Base-by-base conservation (phyloP, 495 filamentous ascomycete genomes). In the Penicillium crystallinum region DNA sequence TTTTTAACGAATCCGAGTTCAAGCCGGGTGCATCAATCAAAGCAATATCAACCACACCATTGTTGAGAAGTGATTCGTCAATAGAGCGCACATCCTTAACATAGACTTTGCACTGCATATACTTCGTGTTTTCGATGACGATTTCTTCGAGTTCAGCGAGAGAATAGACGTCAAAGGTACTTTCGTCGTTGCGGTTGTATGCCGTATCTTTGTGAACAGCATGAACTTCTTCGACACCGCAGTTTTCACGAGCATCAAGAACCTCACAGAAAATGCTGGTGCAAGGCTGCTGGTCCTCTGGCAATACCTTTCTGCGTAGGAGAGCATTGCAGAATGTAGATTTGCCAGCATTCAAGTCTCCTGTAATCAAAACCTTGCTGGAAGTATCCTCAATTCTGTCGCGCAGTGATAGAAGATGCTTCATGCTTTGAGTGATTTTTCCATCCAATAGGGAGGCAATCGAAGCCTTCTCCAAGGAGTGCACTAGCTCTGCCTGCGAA, bases 211-310 rank as follows among this genome's bases (percentile, higher is more conserved):
- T 90, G 65, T 90, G 90, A 8, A 98, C 85, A 3, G 93, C 93
- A 64, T 98, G 93, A 9, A 97, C 91, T 66, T 98, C 93, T 67
- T 98, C 93, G 11, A 96, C 59, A 4, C 90, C 88, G 38, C 80
- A 82, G 58, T 98, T 98, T 61, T 96, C 91, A 49, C 89, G 78
- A 17, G 88, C 86, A 71, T 97, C 90, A 36, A 98, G 75, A 3
- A 98, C 93, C 66, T 98, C 93, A 64, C 95, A 97, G 72, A 98
- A 98, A 49, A 97, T 95, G 67, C 88, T 93, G 5, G 93, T 98
- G 72, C 95, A 97, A n/a, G 93, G 93, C 61, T 96, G 93, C 65
- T 98, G 91, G 57, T 97, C 95, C 72, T 96, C 93, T 4, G 93
- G 93, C 14, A 98, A 74, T 14, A 98, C 79, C 70, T 97, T 97